phyloP scores from a whole-genome alignment of 2,329 filamentous ascomycete species.

The Aspergillus sp. region DNA sequence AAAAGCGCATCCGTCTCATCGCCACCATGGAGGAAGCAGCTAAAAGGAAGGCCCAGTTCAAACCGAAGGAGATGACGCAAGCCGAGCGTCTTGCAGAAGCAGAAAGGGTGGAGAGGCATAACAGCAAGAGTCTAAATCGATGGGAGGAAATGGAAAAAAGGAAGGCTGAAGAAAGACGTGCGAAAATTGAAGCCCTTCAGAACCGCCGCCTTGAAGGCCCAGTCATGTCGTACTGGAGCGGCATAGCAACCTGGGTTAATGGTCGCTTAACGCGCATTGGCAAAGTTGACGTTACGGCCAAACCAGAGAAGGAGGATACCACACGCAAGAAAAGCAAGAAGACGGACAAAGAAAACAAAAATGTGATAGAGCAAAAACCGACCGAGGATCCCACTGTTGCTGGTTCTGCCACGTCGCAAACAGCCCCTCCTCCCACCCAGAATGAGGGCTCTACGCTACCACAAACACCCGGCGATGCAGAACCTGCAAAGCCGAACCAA shows the following conservation, averaged over 20 bases:
- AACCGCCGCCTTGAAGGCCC: slow-evolving; percentile 84
- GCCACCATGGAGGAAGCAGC: slow-evolving; percentile 64
- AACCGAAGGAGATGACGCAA: slow-evolving; percentile 83
- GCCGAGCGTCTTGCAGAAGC: slow-evolving; percentile 82
- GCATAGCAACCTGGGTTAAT: slow-evolving; percentile 78
- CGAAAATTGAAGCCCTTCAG: slow-evolving; percentile 82
- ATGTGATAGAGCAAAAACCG: slow-evolving; percentile 23
- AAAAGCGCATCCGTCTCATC: slow-evolving; percentile 50
- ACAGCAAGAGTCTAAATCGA: slow-evolving; percentile 84
- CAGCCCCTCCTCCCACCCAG: slow-evolving; percentile 7
- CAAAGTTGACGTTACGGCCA: slow-evolving; percentile 54
- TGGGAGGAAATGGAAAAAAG: slow-evolving; percentile 94
- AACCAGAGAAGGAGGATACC: slow-evolving; percentile 52
- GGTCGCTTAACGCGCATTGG: slow-evolving; percentile 73
- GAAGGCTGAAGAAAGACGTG: slow-evolving; percentile 78
- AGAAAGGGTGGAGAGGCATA: slow-evolving; percentile 77
- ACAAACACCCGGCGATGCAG: slow-evolving; percentile 12
- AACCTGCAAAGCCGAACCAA: slow-evolving; percentile 14
- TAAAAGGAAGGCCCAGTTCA: slow-evolving; percentile 67
- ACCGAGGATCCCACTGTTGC: slow-evolving; percentile 14
- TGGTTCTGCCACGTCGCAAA: slow-evolving; percentile 13
- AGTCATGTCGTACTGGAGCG: slow-evolving; percentile 90
- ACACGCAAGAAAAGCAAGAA: slow-evolving; percentile 40
- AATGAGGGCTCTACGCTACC: slow-evolving; percentile 10
- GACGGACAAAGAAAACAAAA: slow-evolving; percentile 31